Evolutionary conservation across 495 filamentous ascomycete genomes (phyloP), one percentile per base, ranked within the genome.

Genomic region (Parathielavia hyrcaniae): DNA sequence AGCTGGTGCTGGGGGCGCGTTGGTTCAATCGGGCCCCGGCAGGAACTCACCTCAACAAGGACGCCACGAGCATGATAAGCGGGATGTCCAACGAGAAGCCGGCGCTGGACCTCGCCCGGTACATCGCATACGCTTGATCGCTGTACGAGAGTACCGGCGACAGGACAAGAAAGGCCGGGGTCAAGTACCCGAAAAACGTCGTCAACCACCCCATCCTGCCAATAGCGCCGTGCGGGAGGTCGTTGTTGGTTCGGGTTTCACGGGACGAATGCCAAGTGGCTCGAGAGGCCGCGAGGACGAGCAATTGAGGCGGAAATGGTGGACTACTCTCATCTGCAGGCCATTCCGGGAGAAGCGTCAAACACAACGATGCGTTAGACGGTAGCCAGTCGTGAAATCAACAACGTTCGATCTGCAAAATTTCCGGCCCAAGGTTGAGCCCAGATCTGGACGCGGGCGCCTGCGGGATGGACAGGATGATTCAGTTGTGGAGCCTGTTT

Each of bases 11-110:
- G 43, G 40, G 20, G 43, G 30, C 6, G 35, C 22, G 39, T 1
- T 45, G 26, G 16, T 1, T 34, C 11, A 12, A 19, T 17, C 10
- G 5, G 19, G 35, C 1, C 12, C 17, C 12, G 38, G 16, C 39
- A 5, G 23, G 5, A 4, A 68, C 82, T 64, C 74, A 95, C 87
- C 95, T 93, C 30, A 96, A 74, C 53, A 97, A 84, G 11, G 90
- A 96, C 14, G 93, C 87, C 44, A 95, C 83, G 30, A 98, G 88
- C 93, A 98, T 98, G 62, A 98, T 98, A 60, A 97, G 71, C 6
- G 93, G 95, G 46, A 96, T 98, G 68, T 98, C 88, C 39, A 85
- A 70, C 13, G 78, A 81, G 76, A 98, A 98, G 38, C 93, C 93
- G 19, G 86, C 88, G 45, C 90, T 96, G 34, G 84, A 89, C 67